These are phyloP conservation scores for Globisporangium spiculum DNA, from an alignment of 352 stramenopile genomes.

Conservation along the genomic window DNA sequence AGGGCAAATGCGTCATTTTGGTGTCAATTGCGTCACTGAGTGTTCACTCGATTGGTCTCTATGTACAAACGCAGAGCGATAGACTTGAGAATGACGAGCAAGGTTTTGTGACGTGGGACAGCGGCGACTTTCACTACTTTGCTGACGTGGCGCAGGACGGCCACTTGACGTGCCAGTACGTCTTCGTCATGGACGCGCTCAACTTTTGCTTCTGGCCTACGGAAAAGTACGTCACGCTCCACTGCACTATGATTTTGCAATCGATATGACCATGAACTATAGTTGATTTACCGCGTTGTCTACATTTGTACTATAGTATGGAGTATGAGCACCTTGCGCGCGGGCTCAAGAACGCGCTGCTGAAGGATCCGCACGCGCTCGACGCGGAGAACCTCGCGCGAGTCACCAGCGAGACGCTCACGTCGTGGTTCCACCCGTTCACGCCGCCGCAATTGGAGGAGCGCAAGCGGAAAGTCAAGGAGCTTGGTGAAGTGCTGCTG, in stretches of 20 bases:
- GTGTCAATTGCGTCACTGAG: not conserved
- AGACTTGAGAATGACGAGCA: slow-evolving; percentile 36
- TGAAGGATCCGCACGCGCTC: slow-evolving; percentile 52
- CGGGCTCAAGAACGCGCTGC: slow-evolving; percentile 67
- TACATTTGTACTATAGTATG: slow-evolving; percentile 37
- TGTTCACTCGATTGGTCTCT: not conserved
- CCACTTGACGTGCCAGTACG: slow-evolving; percentile 80
- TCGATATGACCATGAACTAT: not conserved
- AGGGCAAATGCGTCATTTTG: not conserved
- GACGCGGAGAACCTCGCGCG: slow-evolving; percentile 42
- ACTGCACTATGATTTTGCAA: not conserved
- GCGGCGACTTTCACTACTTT: slow-evolving; percentile 81
- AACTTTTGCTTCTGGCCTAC: slow-evolving; percentile 92
- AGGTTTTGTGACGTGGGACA: slow-evolving; percentile 69
- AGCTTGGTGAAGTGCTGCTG: slow-evolving; percentile 51
- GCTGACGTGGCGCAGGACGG: slow-evolving; percentile 62
- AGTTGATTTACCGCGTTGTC: not conserved
- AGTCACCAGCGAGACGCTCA: slow-evolving; percentile 42
- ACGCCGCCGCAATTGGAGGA: slow-evolving; percentile 59
- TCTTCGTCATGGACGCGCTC: slow-evolving; percentile 86
- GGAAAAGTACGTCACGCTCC: slow-evolving; percentile 31
- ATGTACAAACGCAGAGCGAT: slow-evolving; percentile 21
- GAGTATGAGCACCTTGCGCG: slow-evolving; percentile 87
- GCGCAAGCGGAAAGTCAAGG: slow-evolving; percentile 52
- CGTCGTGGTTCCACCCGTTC: slow-evolving; percentile 67